Evolutionary conservation across 1,139 yeast genomes (phyloP).

Genomic region (Lizanozyma gosingica): DNA sequence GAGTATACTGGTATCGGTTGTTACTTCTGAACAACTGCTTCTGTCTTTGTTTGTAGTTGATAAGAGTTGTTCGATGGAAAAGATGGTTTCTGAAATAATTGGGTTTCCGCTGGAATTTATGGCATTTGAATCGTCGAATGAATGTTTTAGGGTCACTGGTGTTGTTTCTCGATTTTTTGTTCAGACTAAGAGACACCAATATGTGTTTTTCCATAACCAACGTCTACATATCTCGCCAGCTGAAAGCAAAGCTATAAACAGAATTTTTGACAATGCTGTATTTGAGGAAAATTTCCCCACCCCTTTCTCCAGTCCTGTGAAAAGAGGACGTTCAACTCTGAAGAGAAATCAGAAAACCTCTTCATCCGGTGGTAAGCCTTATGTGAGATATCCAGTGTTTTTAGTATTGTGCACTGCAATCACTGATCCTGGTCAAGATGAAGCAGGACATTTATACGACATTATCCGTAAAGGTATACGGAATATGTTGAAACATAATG

Average conservation of each 20-base stretch:
- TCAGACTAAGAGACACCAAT: not conserved
- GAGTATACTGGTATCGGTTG: too few relatives aligned
- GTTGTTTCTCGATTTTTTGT: not conserved
- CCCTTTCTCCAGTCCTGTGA: not conserved
- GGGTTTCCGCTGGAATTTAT: too few relatives aligned
- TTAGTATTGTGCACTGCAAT: constrained; percentile 22
- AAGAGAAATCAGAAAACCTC: not conserved
- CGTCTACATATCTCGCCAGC: not conserved
- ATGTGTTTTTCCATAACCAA: not conserved
- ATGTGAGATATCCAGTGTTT: constrained; percentile 25
- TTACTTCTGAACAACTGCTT: too few relatives aligned
- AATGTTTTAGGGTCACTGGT: not conserved
- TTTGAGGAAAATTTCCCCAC: not conserved
- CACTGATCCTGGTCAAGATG: constrained; percentile 35
- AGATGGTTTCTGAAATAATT: too few relatives aligned
- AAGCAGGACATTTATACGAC: too few relatives aligned
- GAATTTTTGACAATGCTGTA: not conserved
- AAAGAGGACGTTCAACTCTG: too few relatives aligned
- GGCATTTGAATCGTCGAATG: too few relatives aligned
- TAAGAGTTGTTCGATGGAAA: too few relatives aligned
- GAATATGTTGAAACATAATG: too few relatives aligned
- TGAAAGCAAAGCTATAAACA: not conserved
- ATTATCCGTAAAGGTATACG: too few relatives aligned
- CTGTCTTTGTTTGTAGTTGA: too few relatives aligned
- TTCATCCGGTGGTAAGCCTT: constrained; percentile 19